Percentiles rank a stretch among this genome's conserved stretches.
Conservation (phyloP, 2,329 filamentous ascomycete species). For the Albophoma yamanashiensis region DNA sequence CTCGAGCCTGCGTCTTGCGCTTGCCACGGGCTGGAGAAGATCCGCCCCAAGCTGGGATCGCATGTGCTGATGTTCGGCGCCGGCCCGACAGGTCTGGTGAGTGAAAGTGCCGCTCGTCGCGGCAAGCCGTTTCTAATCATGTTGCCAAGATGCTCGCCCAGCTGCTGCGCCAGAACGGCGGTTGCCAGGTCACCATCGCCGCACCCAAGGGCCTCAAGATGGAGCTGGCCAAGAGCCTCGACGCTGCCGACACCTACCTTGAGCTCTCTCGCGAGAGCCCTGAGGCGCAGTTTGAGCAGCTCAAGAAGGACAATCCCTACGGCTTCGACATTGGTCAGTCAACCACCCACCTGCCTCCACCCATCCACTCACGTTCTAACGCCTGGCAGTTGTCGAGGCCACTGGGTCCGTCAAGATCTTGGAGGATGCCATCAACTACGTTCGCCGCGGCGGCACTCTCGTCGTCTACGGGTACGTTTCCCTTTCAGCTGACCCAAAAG, state of each 20-base stretch:
- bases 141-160: slow-evolving; percentile 42
- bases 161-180: slow-evolving; percentile 53
- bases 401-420: slow-evolving; percentile 60
- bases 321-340: slow-evolving; percentile 56
- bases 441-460: slow-evolving; percentile 59
- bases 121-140: background rate
- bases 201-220: slow-evolving; percentile 60
- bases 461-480: slow-evolving; percentile 48
- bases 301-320: slow-evolving; percentile 56
- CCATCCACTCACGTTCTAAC: slow-evolving; percentile 4
- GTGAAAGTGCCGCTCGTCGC: slow-evolving; percentile 7
- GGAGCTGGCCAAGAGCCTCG: slow-evolving; percentile 50
- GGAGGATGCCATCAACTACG: slow-evolving; percentile 61
- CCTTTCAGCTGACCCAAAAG: background rate
- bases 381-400: slow-evolving; percentile 47
- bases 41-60: slow-evolving; percentile 53
- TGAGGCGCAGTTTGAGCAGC: slow-evolving; percentile 46
- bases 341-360: background rate
- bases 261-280: slow-evolving; percentile 44
- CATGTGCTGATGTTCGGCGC: slow-evolving; percentile 56
- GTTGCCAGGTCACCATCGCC: slow-evolving; percentile 59
- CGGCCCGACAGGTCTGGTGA: slow-evolving; percentile 53
- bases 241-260: slow-evolving; percentile 43
- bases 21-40: slow-evolving; percentile 60
- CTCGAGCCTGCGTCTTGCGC: slow-evolving; percentile 62